Evolutionary conservation across 176 grass and related monocot species (phyloP), one percentile per base, ranked within the genome.

Genomic region (Ensete ventricosum): DNA sequence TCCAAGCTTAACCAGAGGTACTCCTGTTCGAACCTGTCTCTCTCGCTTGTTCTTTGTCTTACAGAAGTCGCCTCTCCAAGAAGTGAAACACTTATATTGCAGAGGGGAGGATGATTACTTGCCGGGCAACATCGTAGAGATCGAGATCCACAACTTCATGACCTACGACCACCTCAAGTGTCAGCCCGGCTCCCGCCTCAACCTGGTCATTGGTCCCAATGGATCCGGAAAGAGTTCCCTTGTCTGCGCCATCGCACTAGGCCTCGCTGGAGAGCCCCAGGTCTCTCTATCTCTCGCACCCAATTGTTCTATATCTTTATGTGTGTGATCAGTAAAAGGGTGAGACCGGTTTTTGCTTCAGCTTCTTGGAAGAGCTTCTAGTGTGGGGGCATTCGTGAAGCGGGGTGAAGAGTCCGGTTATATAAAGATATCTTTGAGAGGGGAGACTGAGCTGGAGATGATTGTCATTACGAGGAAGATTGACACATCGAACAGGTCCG

Each of bases 191-290:
- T 76, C 94, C 19, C 88, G 90, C 76, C 95, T 99, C 64, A 94
- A 94, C 79, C 82, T 99, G 67, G 95, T 99, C 34, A 84, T 94
- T 57, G 90, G 88, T 0, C 88, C 88, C 78, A 99, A 99, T 52
- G 95, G 95, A 34, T 99, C 90, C 53, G 90, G 90, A 14, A 99
- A 99, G 88, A 94, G 88, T 66, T 99, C 95, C 4, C 64, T 99
- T 29, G 95, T 94, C 9, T 93, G 90, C 51, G 90, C 94, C 72
- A 93, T 98, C 55, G 94, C 94, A 2, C 85, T 97, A 68, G 88
- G 82, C 7, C 86, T 91, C 29, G 81, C 84, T 6, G 95, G 82
- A 0, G 95, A 94, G 54, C 88, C 95, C 10, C 75, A 79, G 69
- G 88, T 96, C 11, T 53, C 70, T 80, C 54, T 76, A 17, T 59